Evolutionary conservation across 257 asterid genomes (phyloP).

Genomic region (Solanum appendiculatum): DNA sequence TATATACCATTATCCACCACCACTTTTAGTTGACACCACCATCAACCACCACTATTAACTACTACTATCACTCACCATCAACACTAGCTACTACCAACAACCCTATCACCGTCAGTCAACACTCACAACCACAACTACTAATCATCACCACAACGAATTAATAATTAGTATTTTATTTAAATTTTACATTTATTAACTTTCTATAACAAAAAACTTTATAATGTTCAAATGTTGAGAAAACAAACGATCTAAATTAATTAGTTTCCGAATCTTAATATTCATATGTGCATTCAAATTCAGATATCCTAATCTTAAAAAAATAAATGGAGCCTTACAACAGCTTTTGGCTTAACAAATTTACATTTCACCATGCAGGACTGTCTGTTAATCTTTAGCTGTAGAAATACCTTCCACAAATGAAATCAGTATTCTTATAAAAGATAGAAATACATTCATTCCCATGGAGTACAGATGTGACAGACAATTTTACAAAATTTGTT

Average conservation of each 20-base stretch:
- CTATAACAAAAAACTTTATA: neutral
- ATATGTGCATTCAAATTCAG: neutral
- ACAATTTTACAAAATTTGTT: neutral
- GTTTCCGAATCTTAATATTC: neutral
- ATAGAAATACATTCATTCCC: neutral
- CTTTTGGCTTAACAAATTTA: neutral
- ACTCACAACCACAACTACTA: neutral
- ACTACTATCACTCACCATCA: no score
- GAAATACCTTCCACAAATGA: neutral
- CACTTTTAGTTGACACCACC: no score
- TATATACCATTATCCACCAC: no score
- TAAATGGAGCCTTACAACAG: neutral
- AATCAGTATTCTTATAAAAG: neutral
- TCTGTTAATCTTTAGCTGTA: neutral
- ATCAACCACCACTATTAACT: no score
- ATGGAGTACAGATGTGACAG: neutral
- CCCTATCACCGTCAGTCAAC: neutral
- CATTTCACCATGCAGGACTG: neutral
- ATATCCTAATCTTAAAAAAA: no score
- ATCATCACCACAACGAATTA: neutral
- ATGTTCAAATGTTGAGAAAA: neutral
- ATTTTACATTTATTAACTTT: neutral
- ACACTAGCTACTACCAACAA: neutral
- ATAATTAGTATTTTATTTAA: no score
- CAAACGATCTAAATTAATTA: neutral